These are phyloP conservation scores for Fusarium camptoceras DNA, from an alignment of 2,329 filamentous ascomycete genomes.

Conservation along the genomic window DNA sequence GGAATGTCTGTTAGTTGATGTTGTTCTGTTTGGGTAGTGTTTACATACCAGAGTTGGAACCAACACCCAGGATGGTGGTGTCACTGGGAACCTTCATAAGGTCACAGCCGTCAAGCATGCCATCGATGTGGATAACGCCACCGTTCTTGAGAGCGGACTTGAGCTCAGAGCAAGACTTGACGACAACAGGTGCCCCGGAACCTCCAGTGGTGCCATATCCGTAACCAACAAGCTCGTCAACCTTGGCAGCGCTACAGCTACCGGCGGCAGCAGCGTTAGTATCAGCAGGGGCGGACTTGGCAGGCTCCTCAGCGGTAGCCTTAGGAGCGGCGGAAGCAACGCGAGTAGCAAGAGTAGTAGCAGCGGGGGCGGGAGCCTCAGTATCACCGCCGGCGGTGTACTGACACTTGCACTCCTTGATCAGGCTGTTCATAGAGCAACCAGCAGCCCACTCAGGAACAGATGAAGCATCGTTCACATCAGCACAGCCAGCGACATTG, in stretches of 20 bases:
- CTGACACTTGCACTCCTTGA: slow-evolving; percentile 50
- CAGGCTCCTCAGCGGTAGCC: not conserved
- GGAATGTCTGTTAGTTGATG: not conserved
- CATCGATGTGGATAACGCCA: slow-evolving; percentile 59
- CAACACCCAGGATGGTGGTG: slow-evolving; percentile 62
- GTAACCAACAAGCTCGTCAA: slow-evolving; percentile 45
- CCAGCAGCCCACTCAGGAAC: slow-evolving; percentile 48
- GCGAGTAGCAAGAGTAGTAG: slow-evolving; percentile 35
- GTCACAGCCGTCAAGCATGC: slow-evolving; percentile 53
- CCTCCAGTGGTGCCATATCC: slow-evolving; percentile 59
- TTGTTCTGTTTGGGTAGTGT: not conserved
- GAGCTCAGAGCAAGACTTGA: slow-evolving; percentile 58
- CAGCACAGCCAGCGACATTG: slow-evolving; percentile 36
- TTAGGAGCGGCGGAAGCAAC: slow-evolving; percentile 19
- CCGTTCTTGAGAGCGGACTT: slow-evolving; percentile 52
- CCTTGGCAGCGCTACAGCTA: slow-evolving; percentile 33
- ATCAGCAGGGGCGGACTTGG: not conserved
- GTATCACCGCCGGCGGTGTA: slow-evolving; percentile 38
- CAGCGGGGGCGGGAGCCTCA: slow-evolving; percentile 11
- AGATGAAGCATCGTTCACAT: slow-evolving; percentile 42
- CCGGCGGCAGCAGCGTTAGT: slow-evolving; percentile 13
- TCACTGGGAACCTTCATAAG: slow-evolving; percentile 59
- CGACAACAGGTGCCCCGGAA: slow-evolving; percentile 57
- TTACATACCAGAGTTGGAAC: slow-evolving; percentile 51
- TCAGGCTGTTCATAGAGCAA: slow-evolving; percentile 47